Evolutionary conservation across 495 filamentous ascomycete species (phyloP), one percentile per base, ranked within the genome.

Genomic region (Penicillium roqueforti): DNA sequence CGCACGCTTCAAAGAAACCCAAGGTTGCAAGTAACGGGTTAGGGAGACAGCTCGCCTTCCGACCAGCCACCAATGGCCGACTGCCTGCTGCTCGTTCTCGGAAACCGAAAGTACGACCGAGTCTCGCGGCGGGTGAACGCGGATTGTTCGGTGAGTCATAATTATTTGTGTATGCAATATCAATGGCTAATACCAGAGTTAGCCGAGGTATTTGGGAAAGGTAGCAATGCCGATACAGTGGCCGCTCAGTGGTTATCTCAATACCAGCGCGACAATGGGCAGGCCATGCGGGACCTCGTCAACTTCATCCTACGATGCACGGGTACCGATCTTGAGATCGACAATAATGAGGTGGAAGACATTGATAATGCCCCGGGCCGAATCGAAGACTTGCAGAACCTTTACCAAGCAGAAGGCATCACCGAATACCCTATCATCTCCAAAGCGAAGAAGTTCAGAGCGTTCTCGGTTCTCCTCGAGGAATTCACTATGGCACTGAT

Each of bases 391-490:
- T 71, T 97, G 7, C 89, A 95, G 68, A 84, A 89, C 38, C 83
- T 87, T 52, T 93, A 88, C 65, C 80, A 89, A 55, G 80, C 84
- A 70, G 82, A 88, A 69, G 83, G 84, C 38, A 85, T 91, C 38
- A 82, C 87, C 16, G 95, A 97, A 23, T 98, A 97, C 62, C 95
- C 93, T n/a, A 80, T 98, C 14, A 86, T 95, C 19, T 89, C 90
- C 9, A 89, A 85, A 66, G 77, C 80, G 13, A 91, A 86, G 65
- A 81, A 78, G 37, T 84, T 78, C 59, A 78, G 81, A 40, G 76
- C 84, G 20, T 97, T 97, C 70, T 87, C 87, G 47, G 74, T 84
- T 6, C 72, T 84, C 19, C 72, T 98, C n/a, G 72, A 86, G 39
- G 82, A 81, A 44, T 97, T 97, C 69, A 85, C 95, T 63, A 71